Evolutionary conservation across 345 rosid species (phyloP), one percentile per base, ranked within the genome.

Genomic region (Eucalyptus marginata): DNA sequence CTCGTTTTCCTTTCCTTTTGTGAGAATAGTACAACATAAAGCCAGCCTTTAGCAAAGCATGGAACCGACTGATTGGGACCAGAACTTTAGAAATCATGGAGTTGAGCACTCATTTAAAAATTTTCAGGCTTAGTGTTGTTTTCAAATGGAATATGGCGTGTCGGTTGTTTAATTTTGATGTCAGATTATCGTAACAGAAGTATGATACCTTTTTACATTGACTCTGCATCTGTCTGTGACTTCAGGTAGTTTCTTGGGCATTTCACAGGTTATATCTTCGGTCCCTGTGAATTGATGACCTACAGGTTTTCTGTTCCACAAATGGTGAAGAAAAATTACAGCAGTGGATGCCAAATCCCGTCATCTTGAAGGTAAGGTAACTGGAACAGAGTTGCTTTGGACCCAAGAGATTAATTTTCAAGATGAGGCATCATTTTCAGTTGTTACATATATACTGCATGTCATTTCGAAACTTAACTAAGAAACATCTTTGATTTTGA

Each of bases 271-370:
- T n/a, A 66, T 18, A 20, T 76, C 27, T 12, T 76, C 27, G 0
- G 22, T 36, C 79, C 22, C 46, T 0, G 83, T 1, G 2, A 40
- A 36, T 20, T 10, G 3, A 76, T 40, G 83, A 10, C 0, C 27
- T 36, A 11, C 27, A 76, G 47, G 47, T 10, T 76, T 36, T 10
- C 47, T 76, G 15, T 51, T 51, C 54, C 54, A 51, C 79, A 14
- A n/a, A 59, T 51, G 54, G 54, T 1, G 47, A 76, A 76, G 83
- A 11, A 76, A 76, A 20, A 0, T 20, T 76, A 17, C 83, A 40
- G 47, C 5, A 1, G 83, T 6, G 14, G 83, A 4, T 7, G 2
- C 43, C 17, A 3, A 68, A 68, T 3, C 43, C 40, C 46, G 5
- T 76, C 27, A 36, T 18, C 14, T 76, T 0, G 1, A 52, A 52